Conservation (phyloP, 306 rosid genomes). For the Cicer cuneatum region DNA sequence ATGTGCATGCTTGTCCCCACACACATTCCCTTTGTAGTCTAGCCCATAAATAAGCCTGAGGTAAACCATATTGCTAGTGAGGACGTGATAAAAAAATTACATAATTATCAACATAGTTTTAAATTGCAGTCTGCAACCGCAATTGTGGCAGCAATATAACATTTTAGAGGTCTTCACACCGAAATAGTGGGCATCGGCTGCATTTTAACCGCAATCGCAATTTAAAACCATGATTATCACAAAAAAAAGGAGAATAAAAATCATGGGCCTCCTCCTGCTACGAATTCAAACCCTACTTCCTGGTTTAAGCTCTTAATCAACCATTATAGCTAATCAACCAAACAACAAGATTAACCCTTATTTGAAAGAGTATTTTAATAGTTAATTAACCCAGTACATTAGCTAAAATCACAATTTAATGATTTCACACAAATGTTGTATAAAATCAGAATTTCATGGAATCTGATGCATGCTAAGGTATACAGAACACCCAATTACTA, state of each 20-base stretch:
- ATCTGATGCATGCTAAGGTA: conserved; percentile 41
- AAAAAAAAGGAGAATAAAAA: conserved; percentile 21
- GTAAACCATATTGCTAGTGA: conserved; percentile 33
- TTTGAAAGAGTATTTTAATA: neutral
- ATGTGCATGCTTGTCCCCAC: conserved; percentile 82
- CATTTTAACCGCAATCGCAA: conserved; percentile 37
- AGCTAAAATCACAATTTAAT: conserved; percentile 22
- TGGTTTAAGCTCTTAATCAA: conserved; percentile 2
- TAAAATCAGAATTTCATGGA: conserved; percentile 22
- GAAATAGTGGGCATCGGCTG: too few species aligned
- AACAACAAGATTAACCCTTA: conserved; percentile 34
- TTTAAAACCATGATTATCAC: neutral
- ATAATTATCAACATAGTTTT: neutral
- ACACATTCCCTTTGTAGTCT: conserved; percentile 94
- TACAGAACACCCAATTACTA: neutral
- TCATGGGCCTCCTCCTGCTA: neutral
- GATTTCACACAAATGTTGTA: neutral
- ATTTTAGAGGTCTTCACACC: too few species aligned
- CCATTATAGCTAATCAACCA: neutral
- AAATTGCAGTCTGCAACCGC: too few species aligned
- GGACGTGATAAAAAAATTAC: neutral
- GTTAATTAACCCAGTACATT: conserved; percentile 19
- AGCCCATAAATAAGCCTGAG: conserved; percentile 92
- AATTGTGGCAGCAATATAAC: too few species aligned
- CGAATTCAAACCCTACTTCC: conserved; percentile 28